Evolutionary conservation across 257 asterid species (phyloP), one percentile per base, ranked within the genome.

Genomic region (Catharanthus roseus): DNA sequence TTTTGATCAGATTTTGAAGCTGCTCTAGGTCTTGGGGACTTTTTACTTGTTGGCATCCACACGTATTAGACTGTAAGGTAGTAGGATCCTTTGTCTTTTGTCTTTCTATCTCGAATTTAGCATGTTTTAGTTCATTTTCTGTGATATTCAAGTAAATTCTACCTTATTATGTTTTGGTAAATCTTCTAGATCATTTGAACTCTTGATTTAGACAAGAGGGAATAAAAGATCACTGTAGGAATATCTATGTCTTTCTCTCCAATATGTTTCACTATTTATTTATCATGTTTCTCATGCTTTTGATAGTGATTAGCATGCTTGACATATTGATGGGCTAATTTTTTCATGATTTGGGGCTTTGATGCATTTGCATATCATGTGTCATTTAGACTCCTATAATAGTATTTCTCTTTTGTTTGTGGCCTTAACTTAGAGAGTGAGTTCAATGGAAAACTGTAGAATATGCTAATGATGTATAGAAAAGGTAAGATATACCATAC

Each of bases 1-100:
- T 74, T 36, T 76, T 74, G 45, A 18, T 53, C 86, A 95, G 99
- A 88, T 89, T 72, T 86, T 91, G 73, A 86, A 95, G 85, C 89
- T 89, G 99, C 99, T 51, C 89, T 97, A 57, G 95, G 88, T 41
- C 99, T 91, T 72, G 99, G 99, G 51, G 99, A 95, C 77, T 95
- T 95, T 88, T 96, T 95, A 74, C 97, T 95, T 77, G 99, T 95
- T 79, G 99, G 99, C 80, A 91, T 95, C 76, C 97, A 95, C 86
- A 85, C 95, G 9, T 97, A 95, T 83, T 97, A 86, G 74, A 88
- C 92, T 82, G 87, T 95, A 68, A 91, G 99, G 99, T 95, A 67
- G 33, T 15, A 24, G 60, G 3, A 38, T 26, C 31, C 45, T 42
- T 28, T 71, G 60, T 29, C 62, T 75, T 42, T 74, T 39, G 61